Conservation (phyloP, 2,329 filamentous ascomycete species). For the Ophiostoma tasmaniense region DNA sequence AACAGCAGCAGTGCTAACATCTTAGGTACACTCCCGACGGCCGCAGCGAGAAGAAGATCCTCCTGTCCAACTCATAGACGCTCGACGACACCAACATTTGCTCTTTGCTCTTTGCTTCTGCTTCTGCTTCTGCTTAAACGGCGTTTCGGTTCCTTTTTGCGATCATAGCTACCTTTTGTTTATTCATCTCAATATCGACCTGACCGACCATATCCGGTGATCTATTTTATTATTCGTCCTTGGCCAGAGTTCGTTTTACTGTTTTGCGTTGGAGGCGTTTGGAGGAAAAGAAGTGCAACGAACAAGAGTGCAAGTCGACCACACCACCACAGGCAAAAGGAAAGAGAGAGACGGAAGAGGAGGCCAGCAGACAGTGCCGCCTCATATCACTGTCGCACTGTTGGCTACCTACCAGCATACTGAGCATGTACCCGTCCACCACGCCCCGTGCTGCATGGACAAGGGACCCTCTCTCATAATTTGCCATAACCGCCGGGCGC, state of each 20-base stretch:
- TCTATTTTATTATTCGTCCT: background rate
- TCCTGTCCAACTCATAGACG: constrained; percentile 21
- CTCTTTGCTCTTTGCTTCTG: no score
- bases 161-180: background rate
- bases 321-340: background rate
- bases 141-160: constrained; percentile 2
- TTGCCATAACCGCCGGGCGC: background rate
- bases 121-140: no score
- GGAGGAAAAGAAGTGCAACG: background rate
- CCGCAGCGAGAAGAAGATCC: constrained; percentile 54
- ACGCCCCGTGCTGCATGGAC: background rate
- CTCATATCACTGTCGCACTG: background rate
- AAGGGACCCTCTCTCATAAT: background rate
- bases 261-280: background rate
- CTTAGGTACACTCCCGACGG: constrained; percentile 53
- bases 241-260: background rate
- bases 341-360: background rate
- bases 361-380: background rate
- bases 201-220: background rate
- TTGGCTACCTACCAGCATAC: background rate
- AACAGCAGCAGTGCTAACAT: background rate
- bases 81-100: background rate
- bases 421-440: no score
- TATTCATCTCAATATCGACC: background rate
- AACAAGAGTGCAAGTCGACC: background rate